Base-by-base conservation (phyloP, 2,329 filamentous ascomycete species). In the Mariannaea elegans region DNA sequence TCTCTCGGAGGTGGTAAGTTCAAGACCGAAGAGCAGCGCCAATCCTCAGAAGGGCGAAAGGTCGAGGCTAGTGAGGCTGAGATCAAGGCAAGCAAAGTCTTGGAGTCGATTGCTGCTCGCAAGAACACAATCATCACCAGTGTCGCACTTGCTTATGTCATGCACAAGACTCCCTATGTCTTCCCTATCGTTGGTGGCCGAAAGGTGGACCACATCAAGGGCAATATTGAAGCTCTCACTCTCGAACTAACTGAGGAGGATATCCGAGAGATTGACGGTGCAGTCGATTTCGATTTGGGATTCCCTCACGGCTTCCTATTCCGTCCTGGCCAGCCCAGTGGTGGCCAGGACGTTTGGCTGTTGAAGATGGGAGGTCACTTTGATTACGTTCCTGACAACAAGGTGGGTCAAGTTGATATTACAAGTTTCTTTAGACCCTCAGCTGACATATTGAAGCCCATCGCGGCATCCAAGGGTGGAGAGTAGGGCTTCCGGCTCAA, bases 111-210 rank as follows among this genome's bases (percentile, higher is more conserved):
- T 44, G 81, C 81, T 45, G 65, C 68, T 21, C 76, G 76, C 59
- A 80, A 80, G 65, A 72, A 73, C 61, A 80, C 78, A 2, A 65
- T 73, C 51, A 75, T 82, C 63, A 82, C 80, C 14, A 80, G 79
- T 61, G 73, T 84, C 56, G 90, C 90, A 8, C 76, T 93, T 21
- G 90, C 90, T 2, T 93, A 93, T 70, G 87, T 93, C 13, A 84
- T 91, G 81, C 83, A 87, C 64, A 92, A 93, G 77, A 80, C 87
- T 1, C 85, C 89, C 0, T 87, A 91, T 67, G 87, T 93, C 12
- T 92, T 91, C 70, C 91, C 91, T 1, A 87, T 93, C 38, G 80
- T 92, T 4, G 90, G 90, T 10, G 88, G 88, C 0, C 82, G 90
- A 10, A 92, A 87, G 66, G 74, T 91, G 9, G 85, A 89, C 48